These are phyloP conservation scores for Colletotrichum incanum DNA, from an alignment of 2,329 filamentous ascomycete genomes.

Conservation along the genomic window DNA sequence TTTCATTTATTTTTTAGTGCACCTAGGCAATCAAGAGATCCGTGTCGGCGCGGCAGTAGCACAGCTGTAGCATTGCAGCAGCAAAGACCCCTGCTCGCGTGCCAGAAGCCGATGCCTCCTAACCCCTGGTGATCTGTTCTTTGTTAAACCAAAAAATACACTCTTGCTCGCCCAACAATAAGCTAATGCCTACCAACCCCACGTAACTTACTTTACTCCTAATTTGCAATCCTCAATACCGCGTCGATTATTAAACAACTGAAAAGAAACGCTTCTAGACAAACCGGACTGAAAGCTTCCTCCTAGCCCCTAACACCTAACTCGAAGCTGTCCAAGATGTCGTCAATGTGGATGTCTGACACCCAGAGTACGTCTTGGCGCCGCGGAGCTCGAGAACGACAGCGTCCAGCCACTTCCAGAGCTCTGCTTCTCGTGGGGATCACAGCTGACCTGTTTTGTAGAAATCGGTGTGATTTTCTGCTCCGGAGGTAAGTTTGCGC, in stretches of 20 bases:
- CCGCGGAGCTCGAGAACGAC: slow-evolving; percentile 9
- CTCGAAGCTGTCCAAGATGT: slow-evolving; percentile 69
- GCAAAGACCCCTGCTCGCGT: slow-evolving; percentile 31
- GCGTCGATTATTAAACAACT: background rate
- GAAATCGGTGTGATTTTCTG: slow-evolving; percentile 98
- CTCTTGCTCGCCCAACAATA: slow-evolving; percentile 7
- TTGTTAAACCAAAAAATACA: slow-evolving; percentile 27
- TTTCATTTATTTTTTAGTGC: background rate
- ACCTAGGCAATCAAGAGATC: slow-evolving; percentile 5
- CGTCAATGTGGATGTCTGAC: slow-evolving; percentile 96
- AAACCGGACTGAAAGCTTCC: background rate
- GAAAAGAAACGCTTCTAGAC: background rate
- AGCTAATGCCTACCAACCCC: background rate
- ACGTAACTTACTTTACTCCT: background rate
- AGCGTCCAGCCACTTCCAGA: background rate
- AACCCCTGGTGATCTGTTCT: slow-evolving; percentile 45
- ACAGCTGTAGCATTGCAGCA: slow-evolving; percentile 3
- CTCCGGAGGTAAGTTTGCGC: slow-evolving; percentile 85
- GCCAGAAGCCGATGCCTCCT: slow-evolving; percentile 32
- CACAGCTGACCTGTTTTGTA: slow-evolving; percentile 61
- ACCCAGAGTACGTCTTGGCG: slow-evolving; percentile 83
- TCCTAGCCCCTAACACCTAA: background rate
- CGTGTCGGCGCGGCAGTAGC: slow-evolving; percentile 29
- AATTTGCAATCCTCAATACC: background rate
- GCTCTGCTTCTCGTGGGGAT: slow-evolving; percentile 10